These are phyloP conservation scores for Solanum pennellii DNA, from an alignment of 257 asterid species.

Conservation along the genomic window DNA sequence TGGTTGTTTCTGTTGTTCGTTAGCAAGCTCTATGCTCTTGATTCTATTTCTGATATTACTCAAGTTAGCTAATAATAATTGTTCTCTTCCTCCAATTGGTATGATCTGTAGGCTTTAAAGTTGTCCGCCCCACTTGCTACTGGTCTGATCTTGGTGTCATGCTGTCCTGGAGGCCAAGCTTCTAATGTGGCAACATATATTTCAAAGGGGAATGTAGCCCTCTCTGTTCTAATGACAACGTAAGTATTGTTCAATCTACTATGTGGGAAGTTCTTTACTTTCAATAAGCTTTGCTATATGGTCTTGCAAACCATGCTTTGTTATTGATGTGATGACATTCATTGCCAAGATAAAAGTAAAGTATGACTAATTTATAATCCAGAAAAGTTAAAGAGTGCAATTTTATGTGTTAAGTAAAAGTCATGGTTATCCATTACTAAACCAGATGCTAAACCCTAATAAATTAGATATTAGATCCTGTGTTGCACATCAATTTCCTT, in stretches of 20 bases:
- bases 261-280: background rate
- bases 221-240: conserved; percentile 99
- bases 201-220: conserved; percentile 96
- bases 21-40: background rate
- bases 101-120: conserved; percentile 50
- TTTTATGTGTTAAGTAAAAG: background rate
- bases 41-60: conserved; percentile 5
- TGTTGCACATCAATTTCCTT: background rate
- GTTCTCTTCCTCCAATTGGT: background rate
- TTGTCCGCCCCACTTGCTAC: conserved; percentile 97
- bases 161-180: conserved; percentile 99
- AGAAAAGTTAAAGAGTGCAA: background rate
- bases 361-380: background rate
- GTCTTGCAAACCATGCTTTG: background rate
- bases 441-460: background rate
- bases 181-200: conserved; percentile 95
- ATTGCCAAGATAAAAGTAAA: background rate
- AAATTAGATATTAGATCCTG: background rate
- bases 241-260: conserved; percentile 21
- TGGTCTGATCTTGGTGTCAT: conserved; percentile 93
- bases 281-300: background rate
- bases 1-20: background rate
- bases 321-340: background rate
- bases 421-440: background rate
- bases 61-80: conserved; percentile 5